Evolutionary conservation across 331 rosid genomes (phyloP), one percentile per base, ranked within the genome.

Genomic region (Spiraea crenata): DNA sequence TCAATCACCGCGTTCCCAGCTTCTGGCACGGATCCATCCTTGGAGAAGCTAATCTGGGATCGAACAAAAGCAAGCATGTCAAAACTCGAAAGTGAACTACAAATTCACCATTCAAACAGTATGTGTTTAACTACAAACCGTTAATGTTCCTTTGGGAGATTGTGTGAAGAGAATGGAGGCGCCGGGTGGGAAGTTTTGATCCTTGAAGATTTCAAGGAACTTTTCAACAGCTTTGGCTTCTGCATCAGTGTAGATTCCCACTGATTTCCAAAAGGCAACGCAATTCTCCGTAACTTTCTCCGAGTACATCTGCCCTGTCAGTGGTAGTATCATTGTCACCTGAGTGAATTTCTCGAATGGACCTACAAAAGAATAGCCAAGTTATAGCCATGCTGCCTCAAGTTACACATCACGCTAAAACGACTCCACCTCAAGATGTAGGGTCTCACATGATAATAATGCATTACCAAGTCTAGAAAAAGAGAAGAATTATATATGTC

Each of bases 231-330:
- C 96, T 65, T 81, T 76, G 47, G 77, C 93, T 75, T 89, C 98
- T 55, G 67, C 81, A 4, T 93, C 92, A 6, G 76, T 67, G 10
- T 84, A 90, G 12, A 82, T 76, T 31, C 90, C 92, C 3, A 47
- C 49, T 0, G 88, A 77, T 79, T 93, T 84, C 96, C 88, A 87
- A 46, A 67, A 57, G 3, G 67, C 80, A 4, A 57, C 79, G 11
- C 92, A 90, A 25, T 87, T 93, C 70, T 93, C 88, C 0, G 96
- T 51, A 1, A 90, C 93, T 73, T 84, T 93, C 77, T 79, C 81
- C 0, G 82, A 83, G 56, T 85, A 93, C 65, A 87, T 87, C 12
- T 47, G 48, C 52, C 97, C 98, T 2, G 83, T 57, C 19, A 93
- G 40, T 0, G 86, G 84, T 72, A 74, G 58, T 49, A 90, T 62